phyloP scores from a whole-genome alignment of 345 rosid species.

The Pelargonium nanum region DNA sequence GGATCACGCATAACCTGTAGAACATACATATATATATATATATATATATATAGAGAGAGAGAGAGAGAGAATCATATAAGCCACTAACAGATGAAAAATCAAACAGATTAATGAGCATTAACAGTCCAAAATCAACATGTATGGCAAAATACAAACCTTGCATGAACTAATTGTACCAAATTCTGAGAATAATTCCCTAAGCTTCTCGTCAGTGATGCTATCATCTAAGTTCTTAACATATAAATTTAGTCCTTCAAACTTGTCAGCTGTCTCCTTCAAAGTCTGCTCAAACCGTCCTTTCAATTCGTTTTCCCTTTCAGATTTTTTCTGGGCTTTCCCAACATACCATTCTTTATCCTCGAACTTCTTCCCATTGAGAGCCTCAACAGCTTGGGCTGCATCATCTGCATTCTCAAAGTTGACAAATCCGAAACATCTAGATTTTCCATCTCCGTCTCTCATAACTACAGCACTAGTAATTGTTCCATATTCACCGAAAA shows the following conservation, averaged over 20 bases:
- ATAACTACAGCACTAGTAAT: slow-evolving; percentile 63
- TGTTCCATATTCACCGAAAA: slow-evolving; percentile 56
- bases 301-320: slow-evolving; percentile 36
- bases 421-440: slow-evolving; percentile 40
- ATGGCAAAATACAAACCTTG: slow-evolving; percentile 17
- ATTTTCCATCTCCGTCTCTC: slow-evolving; percentile 49
- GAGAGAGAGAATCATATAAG: neutral
- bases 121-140: neutral
- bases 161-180: slow-evolving; percentile 32
- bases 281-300: slow-evolving; percentile 34
- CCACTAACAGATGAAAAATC: neutral
- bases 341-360: slow-evolving; percentile 44
- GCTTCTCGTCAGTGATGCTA: slow-evolving; percentile 33
- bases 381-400: slow-evolving; percentile 40
- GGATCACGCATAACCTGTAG: slow-evolving; percentile 69
- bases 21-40: too few relatives aligned
- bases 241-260: slow-evolving; percentile 34
- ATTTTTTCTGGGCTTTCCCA: slow-evolving; percentile 42
- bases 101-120: neutral
- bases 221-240: slow-evolving; percentile 41
- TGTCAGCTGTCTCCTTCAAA: slow-evolving; percentile 39
- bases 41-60: too few relatives aligned
- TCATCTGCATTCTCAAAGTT: slow-evolving; percentile 37
- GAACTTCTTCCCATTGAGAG: slow-evolving; percentile 32
- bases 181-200: slow-evolving; percentile 30